Evolutionary conservation across 768 basidiomycete genomes (phyloP).

Genomic region (Galerina sulciceps): DNA sequence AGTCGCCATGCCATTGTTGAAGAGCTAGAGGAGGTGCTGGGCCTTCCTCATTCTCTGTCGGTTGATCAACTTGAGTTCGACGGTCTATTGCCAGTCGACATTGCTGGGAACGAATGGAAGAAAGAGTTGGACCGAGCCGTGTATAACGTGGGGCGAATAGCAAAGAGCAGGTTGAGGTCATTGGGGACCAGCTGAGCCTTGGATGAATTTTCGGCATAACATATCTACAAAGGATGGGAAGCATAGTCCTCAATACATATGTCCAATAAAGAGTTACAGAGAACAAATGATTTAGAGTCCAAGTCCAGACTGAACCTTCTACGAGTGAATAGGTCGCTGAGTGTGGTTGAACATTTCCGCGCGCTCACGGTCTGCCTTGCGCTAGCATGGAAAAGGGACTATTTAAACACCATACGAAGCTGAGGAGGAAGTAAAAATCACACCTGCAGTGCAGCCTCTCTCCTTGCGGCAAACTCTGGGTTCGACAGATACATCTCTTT

Average conservation of each 20-base stretch:
- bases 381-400: conserved; percentile 13
- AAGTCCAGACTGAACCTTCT: neutral
- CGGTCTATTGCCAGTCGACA: conserved; percentile 40
- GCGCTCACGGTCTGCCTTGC: conserved; percentile 36
- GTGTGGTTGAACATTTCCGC: conserved; percentile 20
- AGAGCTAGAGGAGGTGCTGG: conserved; percentile 78
- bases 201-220: neutral
- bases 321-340: conserved; percentile 17
- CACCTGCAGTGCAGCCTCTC: conserved; percentile 55
- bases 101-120: conserved; percentile 55
- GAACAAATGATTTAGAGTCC: neutral
- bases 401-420: neutral
- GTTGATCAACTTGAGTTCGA: conserved; percentile 43
- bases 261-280: conserved; percentile 12
- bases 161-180: conserved; percentile 63
- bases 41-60: conserved; percentile 52
- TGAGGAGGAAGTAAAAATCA: conserved; percentile 6
- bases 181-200: conserved; percentile 39
- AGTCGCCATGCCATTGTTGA: conserved; percentile 69
- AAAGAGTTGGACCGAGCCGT: conserved; percentile 76
- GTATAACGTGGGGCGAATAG: conserved; percentile 75
- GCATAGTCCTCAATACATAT: conserved; percentile 10
- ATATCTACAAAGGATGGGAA: neutral
- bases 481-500: conserved; percentile 56
- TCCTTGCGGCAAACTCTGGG: conserved; percentile 67